Evolutionary conservation across 495 filamentous ascomycete species (phyloP).

Genomic region (Daldinia decipiens): DNA sequence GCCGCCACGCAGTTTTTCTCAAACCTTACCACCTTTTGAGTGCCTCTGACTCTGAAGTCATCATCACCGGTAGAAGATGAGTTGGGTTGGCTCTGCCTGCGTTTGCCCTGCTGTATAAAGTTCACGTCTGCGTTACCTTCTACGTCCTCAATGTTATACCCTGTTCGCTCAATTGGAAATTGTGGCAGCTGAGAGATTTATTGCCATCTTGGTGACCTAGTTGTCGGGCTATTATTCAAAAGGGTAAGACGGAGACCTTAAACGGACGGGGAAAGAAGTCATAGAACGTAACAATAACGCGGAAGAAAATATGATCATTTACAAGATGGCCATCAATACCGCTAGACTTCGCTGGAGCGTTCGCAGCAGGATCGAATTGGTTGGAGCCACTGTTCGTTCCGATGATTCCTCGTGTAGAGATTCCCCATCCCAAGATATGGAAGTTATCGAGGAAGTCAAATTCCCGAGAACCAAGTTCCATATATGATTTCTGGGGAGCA

Average conservation of each 20-base stretch:
- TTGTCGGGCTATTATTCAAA: background rate
- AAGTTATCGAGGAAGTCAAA: background rate
- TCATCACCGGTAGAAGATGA: background rate
- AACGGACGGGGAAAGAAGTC: background rate
- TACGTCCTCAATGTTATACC: background rate
- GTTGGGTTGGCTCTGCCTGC: background rate
- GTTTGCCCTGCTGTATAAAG: background rate
- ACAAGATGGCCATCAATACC: background rate
- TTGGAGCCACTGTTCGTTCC: background rate
- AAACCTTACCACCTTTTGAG: background rate
- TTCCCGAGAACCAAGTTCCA: background rate
- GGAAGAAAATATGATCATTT: background rate
- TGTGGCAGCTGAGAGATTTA: background rate
- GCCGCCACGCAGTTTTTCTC: slow-evolving; percentile 32
- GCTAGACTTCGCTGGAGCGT: background rate
- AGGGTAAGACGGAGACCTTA: background rate
- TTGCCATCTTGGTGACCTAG: background rate
- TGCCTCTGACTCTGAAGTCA: background rate
- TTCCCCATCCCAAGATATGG: slow-evolving; percentile 2
- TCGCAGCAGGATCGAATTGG: background rate
- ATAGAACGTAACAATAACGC: background rate
- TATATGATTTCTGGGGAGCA: background rate
- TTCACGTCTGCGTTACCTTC: background rate
- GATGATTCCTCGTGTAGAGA: background rate
- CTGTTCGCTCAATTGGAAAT: background rate